A percentile compares a stretch with the other conserved stretches of the same genome.
Conservation (phyloP, 768 basidiomycete species). For the Phlebiopsis flavidoalba region DNA sequence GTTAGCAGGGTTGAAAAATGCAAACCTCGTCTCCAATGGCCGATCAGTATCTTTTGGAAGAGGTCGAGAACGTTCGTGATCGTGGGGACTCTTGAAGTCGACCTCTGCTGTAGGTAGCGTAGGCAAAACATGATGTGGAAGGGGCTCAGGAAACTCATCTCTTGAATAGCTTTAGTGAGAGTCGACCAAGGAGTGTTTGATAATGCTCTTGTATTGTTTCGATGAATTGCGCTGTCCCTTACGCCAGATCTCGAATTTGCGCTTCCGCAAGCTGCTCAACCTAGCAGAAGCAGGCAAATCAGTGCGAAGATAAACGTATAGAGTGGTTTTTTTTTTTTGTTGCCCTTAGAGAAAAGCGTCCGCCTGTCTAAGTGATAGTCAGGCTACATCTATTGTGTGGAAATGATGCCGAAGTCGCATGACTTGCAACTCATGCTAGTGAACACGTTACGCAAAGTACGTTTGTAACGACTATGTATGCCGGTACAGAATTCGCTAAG, state of each 20-base stretch:
- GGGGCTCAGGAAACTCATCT: not conserved
- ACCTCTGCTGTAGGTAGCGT: constrained; percentile 50
- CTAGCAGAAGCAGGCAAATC: constrained; percentile 65
- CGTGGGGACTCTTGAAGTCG: constrained; percentile 47
- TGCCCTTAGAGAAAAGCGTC: not conserved
- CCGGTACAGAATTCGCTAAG: not conserved
- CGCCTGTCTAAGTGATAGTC: not conserved
- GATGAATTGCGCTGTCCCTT: constrained; percentile 41
- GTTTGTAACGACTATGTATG: constrained; percentile 1
- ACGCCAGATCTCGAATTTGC: constrained; percentile 58
- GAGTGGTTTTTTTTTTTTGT: no score
- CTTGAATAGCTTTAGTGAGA: constrained; percentile 41
- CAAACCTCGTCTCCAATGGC: constrained; percentile 50
- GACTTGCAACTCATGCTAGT: constrained; percentile 80
- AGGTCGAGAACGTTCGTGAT: constrained; percentile 52
- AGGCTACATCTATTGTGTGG: constrained; percentile 79
- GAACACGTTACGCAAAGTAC: constrained; percentile 79
- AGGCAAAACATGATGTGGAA: not conserved
- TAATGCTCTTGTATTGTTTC: constrained; percentile 70
- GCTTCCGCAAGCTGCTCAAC: constrained; percentile 68
- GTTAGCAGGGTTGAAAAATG: constrained; percentile 69
- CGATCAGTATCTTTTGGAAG: constrained; percentile 54
- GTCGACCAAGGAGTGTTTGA: constrained; percentile 61
- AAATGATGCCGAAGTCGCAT: constrained; percentile 63
- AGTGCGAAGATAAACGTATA: constrained; percentile 60